Conservation (phyloP, 2,329 filamentous ascomycete species). For the Hypomyces rosellus region DNA sequence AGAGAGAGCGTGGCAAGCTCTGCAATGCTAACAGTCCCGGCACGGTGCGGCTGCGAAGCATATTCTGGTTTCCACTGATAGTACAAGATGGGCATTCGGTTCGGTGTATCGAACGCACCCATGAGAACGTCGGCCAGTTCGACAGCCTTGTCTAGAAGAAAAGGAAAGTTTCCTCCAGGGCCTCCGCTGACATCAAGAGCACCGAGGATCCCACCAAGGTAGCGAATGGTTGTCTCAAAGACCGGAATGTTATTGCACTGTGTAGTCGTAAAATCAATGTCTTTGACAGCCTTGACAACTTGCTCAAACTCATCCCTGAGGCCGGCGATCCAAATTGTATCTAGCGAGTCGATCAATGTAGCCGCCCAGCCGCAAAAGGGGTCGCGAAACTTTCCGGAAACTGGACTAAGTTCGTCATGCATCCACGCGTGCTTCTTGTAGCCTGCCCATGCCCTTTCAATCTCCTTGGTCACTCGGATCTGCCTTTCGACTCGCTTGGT, state of each 20-base stretch:
- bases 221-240: slow-evolving; percentile 89
- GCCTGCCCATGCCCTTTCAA: slow-evolving; percentile 72
- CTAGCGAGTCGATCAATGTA: slow-evolving; percentile 74
- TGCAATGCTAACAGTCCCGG: slow-evolving; percentile 52
- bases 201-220: slow-evolving; percentile 76
- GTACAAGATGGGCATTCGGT: slow-evolving; percentile 81
- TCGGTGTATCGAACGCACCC: slow-evolving; percentile 83
- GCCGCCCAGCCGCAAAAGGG: slow-evolving; percentile 91
- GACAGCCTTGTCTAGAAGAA: slow-evolving; percentile 69
- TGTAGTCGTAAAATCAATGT: slow-evolving; percentile 79
- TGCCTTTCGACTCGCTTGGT: slow-evolving; percentile 59
- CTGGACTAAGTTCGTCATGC: slow-evolving; percentile 78
- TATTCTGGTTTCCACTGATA: slow-evolving; percentile 69
- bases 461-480: slow-evolving; percentile 63
- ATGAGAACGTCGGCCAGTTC: slow-evolving; percentile 77
- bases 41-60: slow-evolving; percentile 57
- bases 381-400: slow-evolving; percentile 61
- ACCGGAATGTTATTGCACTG: slow-evolving; percentile 66
- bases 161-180: slow-evolving; percentile 46
- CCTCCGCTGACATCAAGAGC: slow-evolving; percentile 81
- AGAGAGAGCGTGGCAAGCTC: slow-evolving; percentile 75
- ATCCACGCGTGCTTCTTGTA: slow-evolving; percentile 77
- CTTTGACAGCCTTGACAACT: slow-evolving; percentile 60
- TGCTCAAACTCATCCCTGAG: slow-evolving; percentile 73
- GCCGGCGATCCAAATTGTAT: slow-evolving; percentile 84